Evolutionary conservation across 495 filamentous ascomycete genomes (phyloP).

Genomic region (Eremomyces bilateralis): DNA sequence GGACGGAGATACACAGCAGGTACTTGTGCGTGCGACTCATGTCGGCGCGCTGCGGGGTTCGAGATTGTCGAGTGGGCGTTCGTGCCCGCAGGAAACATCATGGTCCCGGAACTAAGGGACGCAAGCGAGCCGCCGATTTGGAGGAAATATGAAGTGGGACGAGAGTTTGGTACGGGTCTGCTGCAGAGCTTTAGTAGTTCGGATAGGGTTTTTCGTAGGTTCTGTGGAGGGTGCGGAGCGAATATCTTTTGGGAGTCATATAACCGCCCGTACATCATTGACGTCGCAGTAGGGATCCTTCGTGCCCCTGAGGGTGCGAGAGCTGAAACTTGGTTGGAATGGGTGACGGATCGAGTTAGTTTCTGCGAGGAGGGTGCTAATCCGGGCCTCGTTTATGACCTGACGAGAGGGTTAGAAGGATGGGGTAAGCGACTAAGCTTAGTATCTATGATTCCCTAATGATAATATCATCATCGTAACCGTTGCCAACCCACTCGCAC

Average conservation of each 20-base stretch:
- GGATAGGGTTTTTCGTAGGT: constrained; percentile 33
- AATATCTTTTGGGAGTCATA: constrained; percentile 44
- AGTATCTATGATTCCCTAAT: too few relatives aligned
- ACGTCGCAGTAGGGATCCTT: constrained; percentile 40
- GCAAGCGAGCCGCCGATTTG: neutral
- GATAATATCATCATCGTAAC: too few relatives aligned
- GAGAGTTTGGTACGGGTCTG: constrained; percentile 28
- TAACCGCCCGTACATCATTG: constrained; percentile 33
- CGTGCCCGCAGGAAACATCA: constrained; percentile 37
- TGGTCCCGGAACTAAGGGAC: constrained; percentile 17
- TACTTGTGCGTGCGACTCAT: constrained; percentile 41
- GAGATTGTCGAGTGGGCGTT: constrained; percentile 52
- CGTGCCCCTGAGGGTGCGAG: constrained; percentile 28
- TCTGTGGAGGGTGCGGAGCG: constrained; percentile 41
- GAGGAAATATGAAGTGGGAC: neutral
- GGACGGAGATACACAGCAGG: constrained; percentile 37
- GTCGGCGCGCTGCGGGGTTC: constrained; percentile 38
- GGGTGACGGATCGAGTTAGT: constrained; percentile 35
- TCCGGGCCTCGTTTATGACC: constrained; percentile 20
- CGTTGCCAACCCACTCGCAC: too few relatives aligned
- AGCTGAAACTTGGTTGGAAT: constrained; percentile 38
- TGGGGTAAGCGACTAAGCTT: too few relatives aligned
- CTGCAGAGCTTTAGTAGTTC: constrained; percentile 34
- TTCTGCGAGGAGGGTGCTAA: constrained; percentile 36
- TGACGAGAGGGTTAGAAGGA: constrained; percentile 16